Conservation (phyloP, 208 protist genomes). For the Angomonas ambiguus region DNA sequence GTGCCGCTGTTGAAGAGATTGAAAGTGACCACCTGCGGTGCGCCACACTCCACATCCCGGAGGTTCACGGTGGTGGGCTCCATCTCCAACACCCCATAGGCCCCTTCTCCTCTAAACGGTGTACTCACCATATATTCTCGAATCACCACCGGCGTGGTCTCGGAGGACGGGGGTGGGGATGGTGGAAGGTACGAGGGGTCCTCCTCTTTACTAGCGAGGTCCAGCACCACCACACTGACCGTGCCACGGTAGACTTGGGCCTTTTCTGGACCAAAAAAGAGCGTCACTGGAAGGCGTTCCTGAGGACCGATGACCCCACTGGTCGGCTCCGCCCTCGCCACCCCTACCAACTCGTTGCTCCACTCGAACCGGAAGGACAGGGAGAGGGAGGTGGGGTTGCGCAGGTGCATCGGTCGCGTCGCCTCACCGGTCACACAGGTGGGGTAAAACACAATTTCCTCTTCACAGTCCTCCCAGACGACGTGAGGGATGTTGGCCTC, state of each 20-base stretch:
- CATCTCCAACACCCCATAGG: conserved; percentile 60
- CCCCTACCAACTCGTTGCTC: conserved; percentile 29
- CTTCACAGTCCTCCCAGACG: conserved; percentile 6
- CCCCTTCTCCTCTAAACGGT: conserved; percentile 59
- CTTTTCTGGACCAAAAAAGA: conserved; percentile 60
- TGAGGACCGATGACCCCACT: conserved; percentile 50
- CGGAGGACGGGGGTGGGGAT: too few species aligned
- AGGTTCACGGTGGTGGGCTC: conserved; percentile 72
- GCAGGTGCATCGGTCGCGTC: conserved; percentile 33
- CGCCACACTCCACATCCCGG: conserved; percentile 32
- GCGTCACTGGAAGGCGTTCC: conserved; percentile 30
- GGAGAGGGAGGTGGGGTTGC: conserved; percentile 76
- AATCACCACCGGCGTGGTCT: background rate
- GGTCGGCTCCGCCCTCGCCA: conserved; percentile 58
- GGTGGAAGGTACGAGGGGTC: background rate
- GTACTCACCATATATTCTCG: conserved; percentile 29
- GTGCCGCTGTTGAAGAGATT: conserved; percentile 86
- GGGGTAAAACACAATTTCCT: conserved; percentile 44
- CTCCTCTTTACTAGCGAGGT: conserved; percentile 12
- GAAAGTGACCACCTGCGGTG: conserved; percentile 44
- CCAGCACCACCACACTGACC: conserved; percentile 44
- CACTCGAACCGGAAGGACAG: conserved; percentile 58
- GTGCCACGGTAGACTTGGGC: conserved; percentile 43
- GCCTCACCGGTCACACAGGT: conserved; percentile 75
- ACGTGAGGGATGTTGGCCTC: conserved; percentile 52